A percentile compares a stretch with the other conserved stretches of the same genome.
phyloP scores from a whole-genome alignment of 75 land plant species.

The Selaginella moellendorffii region DNA sequence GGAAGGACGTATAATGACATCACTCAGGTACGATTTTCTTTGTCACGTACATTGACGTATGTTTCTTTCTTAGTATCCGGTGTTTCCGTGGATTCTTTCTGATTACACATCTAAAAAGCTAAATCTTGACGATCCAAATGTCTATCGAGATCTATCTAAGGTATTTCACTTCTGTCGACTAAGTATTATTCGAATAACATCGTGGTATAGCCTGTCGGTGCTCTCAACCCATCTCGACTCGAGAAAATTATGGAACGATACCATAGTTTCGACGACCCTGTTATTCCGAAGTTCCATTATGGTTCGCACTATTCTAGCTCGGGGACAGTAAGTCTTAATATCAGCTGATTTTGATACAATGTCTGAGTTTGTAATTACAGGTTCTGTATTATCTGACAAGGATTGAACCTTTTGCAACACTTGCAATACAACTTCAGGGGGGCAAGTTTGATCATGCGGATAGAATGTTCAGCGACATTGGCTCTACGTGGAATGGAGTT shows the following conservation, averaged over 20 bases:
- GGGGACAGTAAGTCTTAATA: constrained; percentile 53
- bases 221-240: constrained; percentile 66
- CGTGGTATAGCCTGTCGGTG: constrained; percentile 79
- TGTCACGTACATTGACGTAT: background rate
- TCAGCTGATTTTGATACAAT: no score
- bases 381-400: constrained; percentile 78
- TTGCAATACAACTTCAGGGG: constrained; percentile 83
- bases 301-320: constrained; percentile 99
- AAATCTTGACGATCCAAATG: constrained; percentile 57
- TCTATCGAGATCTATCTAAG: constrained; percentile 88
- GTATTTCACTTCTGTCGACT: constrained; percentile 23
- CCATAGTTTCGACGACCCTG: constrained; percentile 82
- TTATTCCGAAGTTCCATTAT: constrained; percentile 97
- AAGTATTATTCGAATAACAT: background rate
- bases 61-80: constrained; percentile 69
- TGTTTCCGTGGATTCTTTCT: constrained; percentile 94
- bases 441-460: constrained; percentile 96
- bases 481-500: constrained; percentile 88
- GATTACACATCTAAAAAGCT: constrained; percentile 66
- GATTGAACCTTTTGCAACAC: constrained; percentile 86
- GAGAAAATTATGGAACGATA: constrained; percentile 88
- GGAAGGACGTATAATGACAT: constrained; percentile 99
- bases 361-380: constrained; percentile 28
- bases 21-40: constrained; percentile 51
- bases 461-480: constrained; percentile 80